These are phyloP conservation scores for Rubia balearica DNA, from an alignment of 305 asterid species.

Conservation along the genomic window DNA sequence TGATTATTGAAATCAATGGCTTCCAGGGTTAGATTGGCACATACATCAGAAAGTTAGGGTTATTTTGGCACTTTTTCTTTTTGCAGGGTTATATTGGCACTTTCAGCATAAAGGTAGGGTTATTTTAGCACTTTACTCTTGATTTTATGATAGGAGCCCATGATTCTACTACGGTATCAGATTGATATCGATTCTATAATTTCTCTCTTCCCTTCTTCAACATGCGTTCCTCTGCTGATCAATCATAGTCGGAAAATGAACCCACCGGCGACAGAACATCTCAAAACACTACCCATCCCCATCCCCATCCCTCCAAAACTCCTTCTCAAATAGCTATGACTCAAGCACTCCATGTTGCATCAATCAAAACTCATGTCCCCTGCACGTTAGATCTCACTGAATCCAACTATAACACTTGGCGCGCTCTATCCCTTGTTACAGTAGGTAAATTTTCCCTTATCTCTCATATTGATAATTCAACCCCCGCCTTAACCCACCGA, in stretches of 20 bases:
- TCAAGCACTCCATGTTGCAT: not conserved
- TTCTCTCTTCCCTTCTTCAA: not conserved
- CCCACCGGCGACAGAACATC: not conserved
- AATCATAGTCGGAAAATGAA: not conserved
- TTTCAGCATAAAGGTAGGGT: no score
- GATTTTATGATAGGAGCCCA: no score
- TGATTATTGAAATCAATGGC: no score
- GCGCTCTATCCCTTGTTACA: not conserved
- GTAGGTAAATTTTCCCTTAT: not conserved
- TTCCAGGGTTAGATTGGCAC: no score
- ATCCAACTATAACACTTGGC: not conserved
- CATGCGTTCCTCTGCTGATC: not conserved
- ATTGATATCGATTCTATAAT: not conserved
- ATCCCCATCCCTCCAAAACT: not conserved
- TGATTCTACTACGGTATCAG: not conserved
- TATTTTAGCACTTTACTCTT: no score
- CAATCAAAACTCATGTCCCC: not conserved
- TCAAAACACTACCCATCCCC: not conserved
- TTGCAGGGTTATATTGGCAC: no score
- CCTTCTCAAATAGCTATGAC: not conserved
- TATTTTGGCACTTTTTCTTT: no score
- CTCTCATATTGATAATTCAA: not conserved
- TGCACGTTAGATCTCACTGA: not conserved
- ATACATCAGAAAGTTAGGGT: no score
- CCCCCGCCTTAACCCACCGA: not conserved